These are phyloP conservation scores for Cercospora berteroae DNA, from an alignment of 2,329 filamentous ascomycete genomes.

Conservation along the genomic window DNA sequence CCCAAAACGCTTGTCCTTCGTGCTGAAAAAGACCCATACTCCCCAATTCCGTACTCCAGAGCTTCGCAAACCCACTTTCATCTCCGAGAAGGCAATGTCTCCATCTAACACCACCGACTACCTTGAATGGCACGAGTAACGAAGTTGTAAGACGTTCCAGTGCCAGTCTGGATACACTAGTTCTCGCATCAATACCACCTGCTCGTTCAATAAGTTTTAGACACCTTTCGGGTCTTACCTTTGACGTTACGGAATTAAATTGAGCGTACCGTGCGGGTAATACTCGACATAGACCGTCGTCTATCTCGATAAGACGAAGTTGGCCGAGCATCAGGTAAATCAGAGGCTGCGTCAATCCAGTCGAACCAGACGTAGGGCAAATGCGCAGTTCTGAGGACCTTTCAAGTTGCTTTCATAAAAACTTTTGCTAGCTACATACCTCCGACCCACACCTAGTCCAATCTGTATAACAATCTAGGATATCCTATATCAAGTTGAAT, in stretches of 20 bases:
- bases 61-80: no score
- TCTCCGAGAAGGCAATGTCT: no score
- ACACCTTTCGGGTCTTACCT: no score
- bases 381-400: not conserved
- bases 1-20: no score
- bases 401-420: not conserved
- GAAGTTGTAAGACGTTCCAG: not conserved
- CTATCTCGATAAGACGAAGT: not conserved
- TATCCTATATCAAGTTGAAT: not conserved
- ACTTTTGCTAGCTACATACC: not conserved
- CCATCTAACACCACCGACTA: not conserved
- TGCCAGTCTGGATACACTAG: not conserved
- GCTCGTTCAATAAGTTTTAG: no score
- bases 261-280: not conserved
- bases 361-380: not conserved
- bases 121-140: not conserved
- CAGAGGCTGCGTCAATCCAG: not conserved
- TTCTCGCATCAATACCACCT: not conserved
- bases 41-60: no score
- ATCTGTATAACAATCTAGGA: not conserved
- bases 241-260: no score
- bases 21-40: no score
- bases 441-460: not conserved
- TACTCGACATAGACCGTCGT: no score
- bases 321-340: not conserved